A percentile compares a stretch with the other conserved stretches of the same genome.
Evolutionary conservation across 208 protist species (phyloP).

Genomic region (Sergeia podlipaevii): DNA sequence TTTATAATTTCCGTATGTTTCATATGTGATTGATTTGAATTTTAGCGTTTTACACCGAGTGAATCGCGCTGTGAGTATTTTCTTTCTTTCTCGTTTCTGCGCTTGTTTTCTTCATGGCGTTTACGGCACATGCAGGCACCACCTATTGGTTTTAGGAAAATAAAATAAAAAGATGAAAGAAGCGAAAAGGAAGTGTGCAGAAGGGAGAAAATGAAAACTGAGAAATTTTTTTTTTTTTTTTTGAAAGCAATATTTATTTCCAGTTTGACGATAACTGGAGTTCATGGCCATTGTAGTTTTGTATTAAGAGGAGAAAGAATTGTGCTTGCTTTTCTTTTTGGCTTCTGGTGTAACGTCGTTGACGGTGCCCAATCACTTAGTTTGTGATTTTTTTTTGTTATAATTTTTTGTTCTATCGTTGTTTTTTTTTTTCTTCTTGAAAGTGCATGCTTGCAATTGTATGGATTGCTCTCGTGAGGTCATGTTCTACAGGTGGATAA

Average conservation of each 20-base stretch:
- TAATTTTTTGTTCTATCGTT: neutral
- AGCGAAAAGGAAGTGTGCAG: slow-evolving; percentile 7
- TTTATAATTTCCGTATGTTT: no score
- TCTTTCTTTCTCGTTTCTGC: no score
- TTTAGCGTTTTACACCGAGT: no score
- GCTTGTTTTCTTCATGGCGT: no score
- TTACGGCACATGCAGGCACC: neutral
- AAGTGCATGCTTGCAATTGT: neutral
- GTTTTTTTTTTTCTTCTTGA: slow-evolving; percentile 1
- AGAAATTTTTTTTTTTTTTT: slow-evolving; percentile 16
- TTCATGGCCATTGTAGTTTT: no score
- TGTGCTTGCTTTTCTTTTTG: no score
- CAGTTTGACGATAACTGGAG: no score
- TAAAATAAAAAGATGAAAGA: slow-evolving; percentile 7
- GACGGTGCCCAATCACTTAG: no score
- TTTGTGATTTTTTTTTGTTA: slow-evolving; percentile 1
- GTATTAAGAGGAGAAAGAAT: no score
- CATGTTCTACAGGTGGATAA: neutral
- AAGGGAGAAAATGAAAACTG: slow-evolving; percentile 6
- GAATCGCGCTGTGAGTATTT: no score
- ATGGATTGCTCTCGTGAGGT: neutral
- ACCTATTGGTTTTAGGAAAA: slow-evolving; percentile 9
- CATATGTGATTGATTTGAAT: no score
- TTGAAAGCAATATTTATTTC: neutral
- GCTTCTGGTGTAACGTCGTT: no score